Percentiles rank a stretch among this genome's conserved stretches.
Conservation (phyloP, 495 filamentous ascomycete species). For the Aspergillus kassunensis region DNA sequence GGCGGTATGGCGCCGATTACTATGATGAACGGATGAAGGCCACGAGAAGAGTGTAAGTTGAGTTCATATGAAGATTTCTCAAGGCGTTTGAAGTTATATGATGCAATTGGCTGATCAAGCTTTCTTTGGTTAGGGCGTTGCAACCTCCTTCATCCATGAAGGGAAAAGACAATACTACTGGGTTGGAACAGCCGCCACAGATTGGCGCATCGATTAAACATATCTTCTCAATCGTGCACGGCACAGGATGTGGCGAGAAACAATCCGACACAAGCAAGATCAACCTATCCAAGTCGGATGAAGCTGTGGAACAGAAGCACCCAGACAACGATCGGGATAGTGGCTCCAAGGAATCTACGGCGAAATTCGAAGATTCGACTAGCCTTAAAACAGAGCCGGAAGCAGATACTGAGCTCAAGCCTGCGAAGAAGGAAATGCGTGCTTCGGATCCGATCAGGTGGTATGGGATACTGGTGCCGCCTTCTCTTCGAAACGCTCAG, state of each 20-base stretch:
- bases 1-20: constrained; percentile 61
- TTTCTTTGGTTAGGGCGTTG: constrained; percentile 20
- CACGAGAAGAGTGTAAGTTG: constrained; percentile 38
- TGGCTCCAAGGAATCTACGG: neutral
- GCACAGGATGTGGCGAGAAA: constrained; percentile 7
- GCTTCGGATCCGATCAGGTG: constrained; percentile 59
- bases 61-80: neutral
- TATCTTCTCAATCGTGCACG: constrained; percentile 16
- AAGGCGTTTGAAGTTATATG: neutral
- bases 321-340: neutral
- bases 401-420: constrained; percentile 11
- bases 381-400: neutral
- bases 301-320: neutral
- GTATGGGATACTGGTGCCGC: constrained; percentile 66
- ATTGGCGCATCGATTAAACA: neutral
- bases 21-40: constrained; percentile 75
- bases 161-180: neutral
- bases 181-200: neutral
- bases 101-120: constrained; percentile 6
- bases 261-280: constrained; percentile 10
- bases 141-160: constrained; percentile 8
- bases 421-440: constrained; percentile 22
- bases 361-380: neutral
- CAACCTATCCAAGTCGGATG: constrained; percentile 2
- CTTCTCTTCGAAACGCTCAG: constrained; percentile 58